phyloP scores from a whole-genome alignment of 129 eudicot species.

The Flaveria trinervia region DNA sequence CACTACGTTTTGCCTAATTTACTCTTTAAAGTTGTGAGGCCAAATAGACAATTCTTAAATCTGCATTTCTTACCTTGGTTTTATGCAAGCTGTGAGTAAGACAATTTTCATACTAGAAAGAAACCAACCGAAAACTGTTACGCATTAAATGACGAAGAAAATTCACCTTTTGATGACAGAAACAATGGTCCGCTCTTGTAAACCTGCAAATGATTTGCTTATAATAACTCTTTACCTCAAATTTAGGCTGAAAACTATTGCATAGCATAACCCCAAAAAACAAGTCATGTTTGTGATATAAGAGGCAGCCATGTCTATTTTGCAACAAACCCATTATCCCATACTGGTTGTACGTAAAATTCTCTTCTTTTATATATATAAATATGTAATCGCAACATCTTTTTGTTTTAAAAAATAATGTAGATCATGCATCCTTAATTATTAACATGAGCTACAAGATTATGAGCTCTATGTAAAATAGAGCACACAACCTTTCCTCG shows the following conservation, averaged over 20 bases:
- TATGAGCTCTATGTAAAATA: not conserved
- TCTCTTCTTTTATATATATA: not conserved
- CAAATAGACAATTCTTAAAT: not conserved
- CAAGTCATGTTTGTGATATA: not conserved
- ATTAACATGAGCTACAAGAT: constrained; percentile 1
- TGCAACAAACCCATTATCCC: not conserved
- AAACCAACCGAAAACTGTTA: constrained; percentile 10
- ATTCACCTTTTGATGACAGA: constrained; percentile 84
- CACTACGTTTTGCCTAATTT: not conserved
- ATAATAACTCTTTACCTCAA: not conserved
- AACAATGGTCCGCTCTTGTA: constrained; percentile 87
- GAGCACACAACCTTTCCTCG: not conserved
- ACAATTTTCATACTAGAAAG: constrained; percentile 10
- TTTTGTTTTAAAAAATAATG: not conserved
- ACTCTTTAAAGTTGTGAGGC: constrained; percentile 11
- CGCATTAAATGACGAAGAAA: not conserved
- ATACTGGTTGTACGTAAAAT: not conserved
- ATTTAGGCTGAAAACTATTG: not conserved
- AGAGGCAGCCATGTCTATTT: not conserved
- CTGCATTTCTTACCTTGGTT: not conserved
- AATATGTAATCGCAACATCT: not conserved
- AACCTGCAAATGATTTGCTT: constrained; percentile 53
- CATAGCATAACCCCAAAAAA: not conserved
- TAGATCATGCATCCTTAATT: not conserved
- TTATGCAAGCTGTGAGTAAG: constrained; percentile 12